phyloP scores from a whole-genome alignment of 441 rosid species.

The Pelargonium myrrhifolium region DNA sequence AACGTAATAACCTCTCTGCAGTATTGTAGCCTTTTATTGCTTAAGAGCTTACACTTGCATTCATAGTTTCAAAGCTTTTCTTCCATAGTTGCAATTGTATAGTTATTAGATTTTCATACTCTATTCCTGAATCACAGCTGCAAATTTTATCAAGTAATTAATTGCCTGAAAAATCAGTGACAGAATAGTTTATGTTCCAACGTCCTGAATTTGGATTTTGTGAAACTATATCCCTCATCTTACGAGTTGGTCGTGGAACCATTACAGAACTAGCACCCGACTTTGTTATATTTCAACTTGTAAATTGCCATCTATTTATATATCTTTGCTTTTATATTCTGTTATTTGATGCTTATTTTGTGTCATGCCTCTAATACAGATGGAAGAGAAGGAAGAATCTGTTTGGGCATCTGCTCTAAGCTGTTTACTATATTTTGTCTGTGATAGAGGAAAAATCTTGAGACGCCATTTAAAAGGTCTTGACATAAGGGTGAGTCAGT shows the following conservation, averaged over 20 bases:
- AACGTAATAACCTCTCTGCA: neutral
- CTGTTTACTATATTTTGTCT: slow-evolving; percentile 91
- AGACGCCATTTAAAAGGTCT: slow-evolving; percentile 78
- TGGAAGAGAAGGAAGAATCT: slow-evolving; percentile 80
- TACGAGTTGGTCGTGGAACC: neutral
- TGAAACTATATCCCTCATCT: neutral
- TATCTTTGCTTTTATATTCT: neutral
- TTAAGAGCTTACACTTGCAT: neutral
- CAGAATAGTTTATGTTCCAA: neutral
- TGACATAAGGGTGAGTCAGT: slow-evolving; percentile 83
- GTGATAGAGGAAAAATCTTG: slow-evolving; percentile 83
- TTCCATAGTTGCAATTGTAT: neutral
- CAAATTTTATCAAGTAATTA: neutral
- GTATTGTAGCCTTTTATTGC: neutral
- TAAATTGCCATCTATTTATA: slow-evolving; percentile 17
- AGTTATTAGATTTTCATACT: neutral
- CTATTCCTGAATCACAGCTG: neutral
- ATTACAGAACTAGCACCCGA: no score
- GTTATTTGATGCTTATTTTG: slow-evolving; percentile 5
- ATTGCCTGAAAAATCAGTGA: neutral
- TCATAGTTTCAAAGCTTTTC: neutral
- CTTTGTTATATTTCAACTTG: no score
- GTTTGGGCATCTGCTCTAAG: slow-evolving; percentile 97
- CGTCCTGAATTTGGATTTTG: neutral
- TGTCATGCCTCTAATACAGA: slow-evolving; percentile 39